Base-by-base conservation (phyloP, 2,329 filamentous ascomycete genomes). In the Aureobasidium vineae region DNA sequence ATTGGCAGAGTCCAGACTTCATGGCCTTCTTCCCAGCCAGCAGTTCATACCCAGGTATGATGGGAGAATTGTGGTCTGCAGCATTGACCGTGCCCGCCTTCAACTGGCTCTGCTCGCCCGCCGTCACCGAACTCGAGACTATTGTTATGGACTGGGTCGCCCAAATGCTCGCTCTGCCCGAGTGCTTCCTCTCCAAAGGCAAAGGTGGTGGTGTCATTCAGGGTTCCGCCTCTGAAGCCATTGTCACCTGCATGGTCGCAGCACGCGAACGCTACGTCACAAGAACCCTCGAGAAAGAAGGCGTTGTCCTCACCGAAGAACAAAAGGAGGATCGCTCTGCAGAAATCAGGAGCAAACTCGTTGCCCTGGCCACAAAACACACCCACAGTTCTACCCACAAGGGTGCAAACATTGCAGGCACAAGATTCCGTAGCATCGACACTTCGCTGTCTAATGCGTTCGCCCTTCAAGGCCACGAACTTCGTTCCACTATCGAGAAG, bases 61-160 rank as follows among this genome's bases (percentile, higher is more conserved):
- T 98, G 13, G 94, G 92, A 23, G 94, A 98, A 79, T 88, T 98
- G 81, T 98, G 97, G 82, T 91, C 88, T 50, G 88, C 91, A 5
- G 90, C 92, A 7, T 93, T 97, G 79, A 95, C 88, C 15, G 91
- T 91, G 19, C 92, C 94, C 1, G 92, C 92, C 45, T 98, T 98
- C 83, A 98, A 98, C 79, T 98, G 94, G 94, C 88, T 97, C 70
- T 97, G 94, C 79, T 92, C 89, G 6, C 94, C 94, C 0, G 92
- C 90, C 7, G 89, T 95, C 21, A 98, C 94, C 0, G 94, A 98
- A 79, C 84, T 98, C 56, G 94, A 98, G 82, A 97, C 93, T 0
- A 84, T 97, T 28, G 89, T 97, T 50, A 84, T 97, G 76, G 94
- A 98, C 78, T 98, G 94, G 93, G 80, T 97, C 3, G 91, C 89